These are phyloP conservation scores for Saitozyma sp. DNA, from an alignment of 768 basidiomycete genomes.

Conservation along the genomic window DNA sequence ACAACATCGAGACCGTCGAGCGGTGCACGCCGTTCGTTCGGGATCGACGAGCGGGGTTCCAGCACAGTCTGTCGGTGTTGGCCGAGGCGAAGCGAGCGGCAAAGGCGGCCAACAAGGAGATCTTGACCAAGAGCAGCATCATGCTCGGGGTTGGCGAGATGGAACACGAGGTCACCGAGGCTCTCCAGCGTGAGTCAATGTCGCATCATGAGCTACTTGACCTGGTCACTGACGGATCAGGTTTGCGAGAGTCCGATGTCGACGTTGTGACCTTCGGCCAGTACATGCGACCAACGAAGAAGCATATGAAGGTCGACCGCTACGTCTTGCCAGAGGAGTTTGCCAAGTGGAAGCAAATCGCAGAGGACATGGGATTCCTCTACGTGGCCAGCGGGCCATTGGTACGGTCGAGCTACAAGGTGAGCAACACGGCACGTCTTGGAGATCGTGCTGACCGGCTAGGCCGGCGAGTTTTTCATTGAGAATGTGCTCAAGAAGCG, in stretches of 20 bases:
- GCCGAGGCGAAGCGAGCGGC: slow-evolving; percentile 50
- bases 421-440: slow-evolving; percentile 51
- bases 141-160: slow-evolving; percentile 97
- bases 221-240: slow-evolving; percentile 55
- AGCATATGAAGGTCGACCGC: slow-evolving; percentile 97
- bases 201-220: too few relatives aligned
- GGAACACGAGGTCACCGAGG: slow-evolving; percentile 74
- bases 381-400: slow-evolving; percentile 97
- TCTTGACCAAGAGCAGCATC: slow-evolving; percentile 93
- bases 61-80: slow-evolving; percentile 58
- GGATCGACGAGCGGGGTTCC: slow-evolving; percentile 87
- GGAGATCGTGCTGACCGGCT: not conserved
- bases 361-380: slow-evolving; percentile 91
- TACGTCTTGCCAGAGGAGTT: slow-evolving; percentile 95
- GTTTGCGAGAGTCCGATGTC: slow-evolving; percentile 80
- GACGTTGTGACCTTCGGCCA: slow-evolving; percentile 99
- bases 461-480: slow-evolving; percentile 97
- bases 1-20: slow-evolving; percentile 97
- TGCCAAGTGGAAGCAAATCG: slow-evolving; percentile 81
- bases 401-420: slow-evolving; percentile 96
- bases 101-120: slow-evolving; percentile 55
- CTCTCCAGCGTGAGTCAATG: slow-evolving; percentile 68
- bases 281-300: slow-evolving; percentile 98
- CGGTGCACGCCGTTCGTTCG: slow-evolving; percentile 90
- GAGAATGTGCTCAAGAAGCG: slow-evolving; percentile 68